A percentile compares a stretch with the other conserved stretches of the same genome.
Conservation (phyloP, 805 yeast genomes). For the Grigorovia jiainica region DNA sequence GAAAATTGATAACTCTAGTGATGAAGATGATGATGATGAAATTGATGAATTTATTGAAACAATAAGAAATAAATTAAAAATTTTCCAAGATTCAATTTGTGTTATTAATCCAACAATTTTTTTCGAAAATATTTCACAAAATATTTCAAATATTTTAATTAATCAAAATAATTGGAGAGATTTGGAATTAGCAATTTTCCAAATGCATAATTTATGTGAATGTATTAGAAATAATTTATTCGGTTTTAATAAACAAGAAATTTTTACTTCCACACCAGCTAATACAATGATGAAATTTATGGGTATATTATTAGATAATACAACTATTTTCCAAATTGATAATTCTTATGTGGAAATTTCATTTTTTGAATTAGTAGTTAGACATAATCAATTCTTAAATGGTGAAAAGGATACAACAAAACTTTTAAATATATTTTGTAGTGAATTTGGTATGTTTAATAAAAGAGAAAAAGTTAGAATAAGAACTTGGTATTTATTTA, state of each 20-base stretch:
- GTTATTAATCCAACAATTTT: conserved; percentile 51
- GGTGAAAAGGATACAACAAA: conserved; percentile 40
- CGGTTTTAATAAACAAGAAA: conserved; percentile 55
- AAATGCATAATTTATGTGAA: conserved; percentile 71
- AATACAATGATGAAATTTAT: conserved; percentile 31
- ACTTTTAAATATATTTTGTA: conserved; percentile 67
- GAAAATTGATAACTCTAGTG: conserved; percentile 70
- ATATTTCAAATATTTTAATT: conserved; percentile 37
- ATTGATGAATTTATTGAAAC: conserved; percentile 74
- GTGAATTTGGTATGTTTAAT: conserved; percentile 76
- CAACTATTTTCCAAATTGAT: conserved; percentile 37
- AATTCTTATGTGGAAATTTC: conserved; percentile 78
- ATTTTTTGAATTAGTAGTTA: conserved; percentile 77
- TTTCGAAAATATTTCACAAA: conserved; percentile 47
- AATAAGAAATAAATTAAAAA: conserved; percentile 54
- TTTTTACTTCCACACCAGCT: conserved; percentile 57
- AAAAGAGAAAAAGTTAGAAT: conserved; percentile 61
- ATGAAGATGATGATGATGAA: conserved; percentile 63
- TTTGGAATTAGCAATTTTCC: conserved; percentile 78
- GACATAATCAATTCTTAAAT: conserved; percentile 53
- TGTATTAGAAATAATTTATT: conserved; percentile 69
- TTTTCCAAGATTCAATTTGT: conserved; percentile 77
- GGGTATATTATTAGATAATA: conserved; percentile 20
- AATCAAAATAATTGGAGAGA: conserved; percentile 58
- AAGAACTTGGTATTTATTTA: conserved; percentile 86